Conservation (phyloP, 2,329 filamentous ascomycete genomes). For the Diaporthe vexans region DNA sequence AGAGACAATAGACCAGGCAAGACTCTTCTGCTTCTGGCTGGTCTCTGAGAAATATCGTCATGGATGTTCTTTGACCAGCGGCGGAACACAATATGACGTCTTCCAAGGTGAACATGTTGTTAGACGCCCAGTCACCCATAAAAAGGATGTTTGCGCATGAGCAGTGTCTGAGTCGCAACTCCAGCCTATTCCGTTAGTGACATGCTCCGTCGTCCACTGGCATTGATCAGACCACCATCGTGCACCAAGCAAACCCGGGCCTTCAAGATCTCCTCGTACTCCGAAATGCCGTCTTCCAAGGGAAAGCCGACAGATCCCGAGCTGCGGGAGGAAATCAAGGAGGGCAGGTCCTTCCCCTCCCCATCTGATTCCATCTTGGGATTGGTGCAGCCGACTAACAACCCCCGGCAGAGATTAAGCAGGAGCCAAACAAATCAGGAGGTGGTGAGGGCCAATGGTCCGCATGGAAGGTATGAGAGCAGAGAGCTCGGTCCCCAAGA, state of each 20-base stretch:
- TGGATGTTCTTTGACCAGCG: slow-evolving; percentile 18
- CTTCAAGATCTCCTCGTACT: neutral
- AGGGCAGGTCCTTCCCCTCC: slow-evolving; percentile 46
- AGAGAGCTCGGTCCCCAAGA: neutral
- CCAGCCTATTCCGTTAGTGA: neutral
- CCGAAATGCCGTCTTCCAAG: slow-evolving; percentile 56
- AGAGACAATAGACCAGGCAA: neutral
- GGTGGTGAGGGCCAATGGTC: slow-evolving; percentile 56
- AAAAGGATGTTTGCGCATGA: slow-evolving; percentile 17
- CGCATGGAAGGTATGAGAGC: slow-evolving; percentile 53
- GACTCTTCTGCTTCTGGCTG: neutral
- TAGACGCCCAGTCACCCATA: neutral
- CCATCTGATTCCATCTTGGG: neutral
- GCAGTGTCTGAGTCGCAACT: neutral
- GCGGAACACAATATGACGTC: neutral
- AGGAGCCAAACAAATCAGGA: slow-evolving; percentile 57
- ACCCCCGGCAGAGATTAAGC: slow-evolving; percentile 54
- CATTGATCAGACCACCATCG: slow-evolving; percentile 3
- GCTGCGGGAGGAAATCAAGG: slow-evolving; percentile 56
- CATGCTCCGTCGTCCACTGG: slow-evolving; percentile 26
- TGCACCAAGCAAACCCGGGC: slow-evolving; percentile 9
- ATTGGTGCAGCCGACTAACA: slow-evolving; percentile 7
- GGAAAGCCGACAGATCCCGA: slow-evolving; percentile 57
- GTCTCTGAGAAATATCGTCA: slow-evolving; percentile 3
- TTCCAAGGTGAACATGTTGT: neutral